These are phyloP conservation scores for Euptelea pleiosperma DNA, from an alignment of 164 flowering plant genomes.

Conservation along the genomic window DNA sequence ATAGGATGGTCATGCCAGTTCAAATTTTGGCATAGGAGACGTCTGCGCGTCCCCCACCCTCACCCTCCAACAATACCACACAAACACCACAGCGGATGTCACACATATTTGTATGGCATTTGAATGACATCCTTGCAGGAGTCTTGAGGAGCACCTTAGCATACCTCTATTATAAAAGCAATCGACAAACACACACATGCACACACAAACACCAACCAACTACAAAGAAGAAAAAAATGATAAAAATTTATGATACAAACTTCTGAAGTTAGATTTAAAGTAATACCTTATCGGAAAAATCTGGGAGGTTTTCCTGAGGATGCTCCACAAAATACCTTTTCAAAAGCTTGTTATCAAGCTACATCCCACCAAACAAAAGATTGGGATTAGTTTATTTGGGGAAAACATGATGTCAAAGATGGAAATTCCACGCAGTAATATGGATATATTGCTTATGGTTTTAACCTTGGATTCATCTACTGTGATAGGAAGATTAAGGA, in stretches of 20 bases:
- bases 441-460: background rate
- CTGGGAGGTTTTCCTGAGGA: conserved; percentile 65
- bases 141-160: background rate
- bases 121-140: no score
- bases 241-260: background rate
- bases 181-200: background rate
- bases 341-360: conserved; percentile 87
- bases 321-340: conserved; percentile 65
- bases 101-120: no score
- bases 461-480: conserved; percentile 90
- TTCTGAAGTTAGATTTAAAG: background rate
- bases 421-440: background rate
- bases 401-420: background rate
- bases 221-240: background rate
- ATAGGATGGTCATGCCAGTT: no score
- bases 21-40: no score
- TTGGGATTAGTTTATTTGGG: background rate
- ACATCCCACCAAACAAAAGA: conserved; percentile 21
- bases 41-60: no score
- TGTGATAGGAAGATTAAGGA: conserved; percentile 81
- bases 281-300: conserved; percentile 85
- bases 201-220: background rate
- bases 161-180: background rate
- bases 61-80: no score
- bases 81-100: no score